These are phyloP conservation scores for Pyrus hybrid DNA, from an alignment of 331 rosid genomes.

Conservation along the genomic window DNA sequence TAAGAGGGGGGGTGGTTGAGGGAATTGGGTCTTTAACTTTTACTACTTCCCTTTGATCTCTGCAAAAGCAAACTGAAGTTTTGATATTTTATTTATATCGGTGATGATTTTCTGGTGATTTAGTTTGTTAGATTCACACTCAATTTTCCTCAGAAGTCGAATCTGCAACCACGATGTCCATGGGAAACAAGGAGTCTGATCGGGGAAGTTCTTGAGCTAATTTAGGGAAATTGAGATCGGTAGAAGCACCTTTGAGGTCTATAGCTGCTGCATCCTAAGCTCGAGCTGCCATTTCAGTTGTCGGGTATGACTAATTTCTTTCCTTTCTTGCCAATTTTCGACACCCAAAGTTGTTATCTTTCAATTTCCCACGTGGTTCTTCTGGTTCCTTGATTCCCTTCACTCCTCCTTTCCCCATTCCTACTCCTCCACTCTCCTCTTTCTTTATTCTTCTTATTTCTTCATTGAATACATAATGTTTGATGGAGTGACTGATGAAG, in stretches of 20 bases:
- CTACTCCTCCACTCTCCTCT: too few species aligned
- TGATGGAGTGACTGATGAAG: constrained; percentile 90
- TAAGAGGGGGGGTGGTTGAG: too few species aligned
- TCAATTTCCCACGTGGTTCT: constrained; percentile 63
- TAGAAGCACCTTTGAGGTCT: constrained; percentile 69
- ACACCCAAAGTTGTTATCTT: constrained; percentile 43
- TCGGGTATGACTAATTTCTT: constrained; percentile 80
- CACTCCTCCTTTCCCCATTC: too few species aligned
- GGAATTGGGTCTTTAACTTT: too few species aligned
- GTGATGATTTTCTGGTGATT: too few species aligned
- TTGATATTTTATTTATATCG: too few species aligned
- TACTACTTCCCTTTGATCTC: too few species aligned
- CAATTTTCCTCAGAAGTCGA: constrained; percentile 1
- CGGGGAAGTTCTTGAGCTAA: constrained; percentile 46
- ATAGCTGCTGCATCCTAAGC: constrained; percentile 85
- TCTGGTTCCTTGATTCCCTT: constrained; percentile 8
- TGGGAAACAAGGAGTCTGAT: constrained; percentile 51
- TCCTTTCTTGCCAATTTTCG: constrained; percentile 74
- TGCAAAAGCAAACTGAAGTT: too few species aligned
- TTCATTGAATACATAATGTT: constrained; percentile 95
- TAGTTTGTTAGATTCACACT: too few species aligned
- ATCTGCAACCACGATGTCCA: constrained; percentile 60
- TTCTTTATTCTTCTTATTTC: neutral
- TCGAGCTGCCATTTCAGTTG: constrained; percentile 80
- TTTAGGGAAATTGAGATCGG: constrained; percentile 74